Conservation (phyloP, 352 stramenopile species). For the Phytophthora boehmeriae region DNA sequence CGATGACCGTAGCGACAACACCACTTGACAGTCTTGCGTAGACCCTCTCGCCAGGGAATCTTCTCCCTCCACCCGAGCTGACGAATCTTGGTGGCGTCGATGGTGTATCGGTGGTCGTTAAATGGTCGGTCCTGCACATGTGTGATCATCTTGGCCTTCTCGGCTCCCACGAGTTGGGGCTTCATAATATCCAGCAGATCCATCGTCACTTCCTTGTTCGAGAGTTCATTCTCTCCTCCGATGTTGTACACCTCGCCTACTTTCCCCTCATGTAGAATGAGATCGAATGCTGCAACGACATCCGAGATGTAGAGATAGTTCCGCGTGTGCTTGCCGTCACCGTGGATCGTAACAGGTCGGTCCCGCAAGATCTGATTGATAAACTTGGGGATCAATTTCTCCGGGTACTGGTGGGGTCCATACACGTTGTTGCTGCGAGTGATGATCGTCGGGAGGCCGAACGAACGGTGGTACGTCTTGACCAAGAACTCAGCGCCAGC, state of each 20-base stretch:
- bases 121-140: conserved; percentile 94
- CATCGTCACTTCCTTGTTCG: conserved; percentile 86
- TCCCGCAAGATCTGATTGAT: conserved; percentile 95
- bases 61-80: conserved; percentile 93
- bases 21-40: conserved; percentile 92
- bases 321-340: conserved; percentile 94
- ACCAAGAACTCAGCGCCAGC: conserved; percentile 98
- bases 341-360: conserved; percentile 94
- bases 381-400: conserved; percentile 99
- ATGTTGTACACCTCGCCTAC: conserved; percentile 98
- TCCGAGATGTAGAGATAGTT: conserved; percentile 99
- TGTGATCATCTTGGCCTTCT: conserved; percentile 63
- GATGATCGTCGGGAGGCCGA: conserved; percentile 96
- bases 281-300: conserved; percentile 96
- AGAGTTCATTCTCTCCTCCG: conserved; percentile 77
- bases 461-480: conserved; percentile 93
- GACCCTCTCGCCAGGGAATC: conserved; percentile 93
- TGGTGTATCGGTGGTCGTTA: conserved; percentile 98
- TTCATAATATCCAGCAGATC: conserved; percentile 83
- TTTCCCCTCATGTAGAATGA: conserved; percentile 94
- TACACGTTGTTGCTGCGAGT: conserved; percentile 99
- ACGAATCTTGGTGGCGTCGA: conserved; percentile 92
- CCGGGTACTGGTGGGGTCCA: conserved; percentile 98
- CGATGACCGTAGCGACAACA: conserved; percentile 75
- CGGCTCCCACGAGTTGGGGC: conserved; percentile 35